These are phyloP conservation scores for Claviceps citrina DNA, from an alignment of 2,329 filamentous ascomycete species.

Conservation along the genomic window DNA sequence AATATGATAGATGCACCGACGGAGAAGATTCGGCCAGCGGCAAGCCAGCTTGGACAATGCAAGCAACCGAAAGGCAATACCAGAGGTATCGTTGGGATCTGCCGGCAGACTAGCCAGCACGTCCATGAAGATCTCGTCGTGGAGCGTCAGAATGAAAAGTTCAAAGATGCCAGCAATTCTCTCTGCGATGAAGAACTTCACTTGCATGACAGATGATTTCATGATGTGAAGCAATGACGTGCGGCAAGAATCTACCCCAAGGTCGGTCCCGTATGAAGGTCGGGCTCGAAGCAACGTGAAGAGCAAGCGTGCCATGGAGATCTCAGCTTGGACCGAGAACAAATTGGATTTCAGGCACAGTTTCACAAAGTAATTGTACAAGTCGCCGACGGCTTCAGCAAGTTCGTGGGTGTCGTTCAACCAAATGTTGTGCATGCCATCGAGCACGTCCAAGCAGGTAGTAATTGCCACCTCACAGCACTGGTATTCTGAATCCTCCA, in stretches of 20 bases:
- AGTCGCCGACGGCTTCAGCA: conserved; percentile 50
- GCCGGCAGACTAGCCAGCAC: conserved; percentile 65
- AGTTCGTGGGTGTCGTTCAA: conserved; percentile 42
- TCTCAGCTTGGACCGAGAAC: conserved; percentile 54
- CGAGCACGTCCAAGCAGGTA: conserved; percentile 52
- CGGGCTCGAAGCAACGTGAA: conserved; percentile 52
- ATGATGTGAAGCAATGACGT: conserved; percentile 65
- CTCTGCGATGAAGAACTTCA: conserved; percentile 62
- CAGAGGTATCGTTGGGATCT: conserved; percentile 57
- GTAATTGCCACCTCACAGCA: conserved; percentile 60
- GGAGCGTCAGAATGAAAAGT: conserved; percentile 64
- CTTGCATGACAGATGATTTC: conserved; percentile 45
- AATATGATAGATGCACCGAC: conserved; percentile 80
- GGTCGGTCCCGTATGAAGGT: conserved; percentile 47
- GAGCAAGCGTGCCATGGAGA: conserved; percentile 51
- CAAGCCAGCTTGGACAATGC: conserved; percentile 65
- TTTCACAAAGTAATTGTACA: conserved; percentile 66
- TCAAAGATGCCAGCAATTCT: conserved; percentile 61
- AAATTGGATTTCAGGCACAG: conserved; percentile 50
- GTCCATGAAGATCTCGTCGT: conserved; percentile 74
- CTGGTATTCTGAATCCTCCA: conserved; percentile 45
- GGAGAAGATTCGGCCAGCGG: conserved; percentile 70
- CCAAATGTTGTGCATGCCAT: conserved; percentile 50
- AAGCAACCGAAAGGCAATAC: conserved; percentile 69
- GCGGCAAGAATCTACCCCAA: conserved; percentile 42